Conservation (phyloP, 306 rosid species). For the Vigna nakashimae region DNA sequence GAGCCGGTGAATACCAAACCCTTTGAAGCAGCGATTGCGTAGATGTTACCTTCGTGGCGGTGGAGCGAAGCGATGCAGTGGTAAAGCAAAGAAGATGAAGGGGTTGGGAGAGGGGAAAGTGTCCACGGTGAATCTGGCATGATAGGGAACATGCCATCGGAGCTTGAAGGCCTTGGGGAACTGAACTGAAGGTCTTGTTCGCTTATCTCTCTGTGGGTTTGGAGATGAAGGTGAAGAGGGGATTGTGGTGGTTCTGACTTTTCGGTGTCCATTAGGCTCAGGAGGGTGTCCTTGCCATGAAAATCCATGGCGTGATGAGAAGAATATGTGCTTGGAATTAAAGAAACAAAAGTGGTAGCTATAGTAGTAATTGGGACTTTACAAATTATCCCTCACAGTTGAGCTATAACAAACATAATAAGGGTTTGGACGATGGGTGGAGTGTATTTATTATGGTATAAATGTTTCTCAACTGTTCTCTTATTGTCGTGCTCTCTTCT, state of each 20-base stretch:
- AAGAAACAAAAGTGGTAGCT: neutral
- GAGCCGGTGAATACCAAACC: constrained; percentile 70
- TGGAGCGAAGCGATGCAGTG: constrained; percentile 77
- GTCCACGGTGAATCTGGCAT: constrained; percentile 82
- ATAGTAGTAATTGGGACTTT: neutral
- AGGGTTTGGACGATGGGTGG: constrained; percentile 21
- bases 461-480: constrained; percentile 34
- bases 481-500: neutral
- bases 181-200: constrained; percentile 55
- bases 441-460: constrained; percentile 17
- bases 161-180: constrained; percentile 49
- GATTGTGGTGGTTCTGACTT: constrained; percentile 39
- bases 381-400: neutral
- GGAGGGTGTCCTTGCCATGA: constrained; percentile 45
- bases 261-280: constrained; percentile 51
- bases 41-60: constrained; percentile 73
- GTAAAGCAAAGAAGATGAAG: constrained; percentile 70
- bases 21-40: constrained; percentile 61
- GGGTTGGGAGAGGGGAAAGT: constrained; percentile 65
- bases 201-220: constrained; percentile 44
- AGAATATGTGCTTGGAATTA: neutral
- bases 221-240: constrained; percentile 43
- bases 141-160: constrained; percentile 32
- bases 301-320: constrained; percentile 49
- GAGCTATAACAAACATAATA: neutral